Conservation (phyloP, 805 yeast genomes). For the Teunomyces aglyptinius region DNA sequence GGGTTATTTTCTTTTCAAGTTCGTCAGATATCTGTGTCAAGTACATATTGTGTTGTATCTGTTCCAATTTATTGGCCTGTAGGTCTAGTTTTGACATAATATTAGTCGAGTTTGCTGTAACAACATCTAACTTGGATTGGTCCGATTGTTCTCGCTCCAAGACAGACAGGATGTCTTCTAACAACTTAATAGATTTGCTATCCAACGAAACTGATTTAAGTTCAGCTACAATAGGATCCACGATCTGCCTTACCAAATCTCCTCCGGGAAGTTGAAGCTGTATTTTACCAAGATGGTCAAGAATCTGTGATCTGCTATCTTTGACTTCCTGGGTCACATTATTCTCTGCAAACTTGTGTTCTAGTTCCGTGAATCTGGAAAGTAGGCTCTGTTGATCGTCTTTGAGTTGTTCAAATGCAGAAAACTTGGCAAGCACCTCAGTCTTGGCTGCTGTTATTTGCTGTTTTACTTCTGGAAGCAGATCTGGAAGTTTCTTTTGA, state of each 20-base stretch:
- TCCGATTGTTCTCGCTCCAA: slow-evolving; percentile 1
- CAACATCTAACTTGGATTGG: slow-evolving; percentile 3
- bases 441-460: not conserved
- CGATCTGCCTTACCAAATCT: slow-evolving; percentile 15
- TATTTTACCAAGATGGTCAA: not conserved
- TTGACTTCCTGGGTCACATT: not conserved
- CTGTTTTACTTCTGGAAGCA: not conserved
- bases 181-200: slow-evolving; percentile 12
- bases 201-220: slow-evolving; percentile 24
- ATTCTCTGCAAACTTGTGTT: not conserved
- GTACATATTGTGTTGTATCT: not conserved
- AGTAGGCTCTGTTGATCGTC: not conserved
- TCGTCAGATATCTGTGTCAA: not conserved
- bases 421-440: not conserved
- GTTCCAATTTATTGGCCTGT: not conserved
- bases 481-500: not conserved
- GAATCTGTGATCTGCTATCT: not conserved
- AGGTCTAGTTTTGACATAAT: not conserved
- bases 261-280: slow-evolving; percentile 10
- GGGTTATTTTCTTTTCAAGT: slow-evolving; percentile 3
- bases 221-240: slow-evolving; percentile 27
- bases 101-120: not conserved
- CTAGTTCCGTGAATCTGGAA: not conserved
- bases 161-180: slow-evolving; percentile 13
- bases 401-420: not conserved